Evolutionary conservation across 2,329 filamentous ascomycete species (phyloP).

Genomic region (Cladosporium sp.): DNA sequence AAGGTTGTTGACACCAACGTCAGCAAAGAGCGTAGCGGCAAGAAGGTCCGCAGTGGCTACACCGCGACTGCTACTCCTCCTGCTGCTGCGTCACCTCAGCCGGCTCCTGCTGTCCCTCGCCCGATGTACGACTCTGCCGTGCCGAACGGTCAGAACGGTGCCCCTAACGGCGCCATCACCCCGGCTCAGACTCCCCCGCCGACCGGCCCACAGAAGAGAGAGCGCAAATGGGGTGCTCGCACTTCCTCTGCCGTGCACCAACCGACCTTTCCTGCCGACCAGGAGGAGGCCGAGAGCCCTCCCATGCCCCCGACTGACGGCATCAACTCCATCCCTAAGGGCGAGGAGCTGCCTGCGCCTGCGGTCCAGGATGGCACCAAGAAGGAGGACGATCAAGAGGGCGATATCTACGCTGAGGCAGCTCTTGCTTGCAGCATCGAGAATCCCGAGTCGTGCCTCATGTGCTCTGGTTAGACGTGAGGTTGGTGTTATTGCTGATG

Average conservation of each 20-base stretch:
- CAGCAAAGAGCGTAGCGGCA: constrained; percentile 58
- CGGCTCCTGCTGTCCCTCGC: constrained; percentile 56
- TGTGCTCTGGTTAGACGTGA: constrained; percentile 80
- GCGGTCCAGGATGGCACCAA: constrained; percentile 55
- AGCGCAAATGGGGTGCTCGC: constrained; percentile 32
- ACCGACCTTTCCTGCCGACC: constrained; percentile 73
- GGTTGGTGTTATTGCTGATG: neutral
- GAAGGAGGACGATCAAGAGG: constrained; percentile 76
- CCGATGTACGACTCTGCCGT: constrained; percentile 65
- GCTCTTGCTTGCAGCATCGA: constrained; percentile 95
- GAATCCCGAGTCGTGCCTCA: constrained; percentile 89
- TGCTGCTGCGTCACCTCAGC: constrained; percentile 39
- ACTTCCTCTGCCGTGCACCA: constrained; percentile 55
- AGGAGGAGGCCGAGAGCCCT: constrained; percentile 75
- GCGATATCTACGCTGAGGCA: constrained; percentile 93
- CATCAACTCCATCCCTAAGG: constrained; percentile 53
- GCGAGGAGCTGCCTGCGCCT: constrained; percentile 65
- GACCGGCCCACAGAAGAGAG: constrained; percentile 52
- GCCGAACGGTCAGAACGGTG: constrained; percentile 38
- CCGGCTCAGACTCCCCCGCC: constrained; percentile 64
- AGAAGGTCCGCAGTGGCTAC: constrained; percentile 63
- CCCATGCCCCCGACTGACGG: constrained; percentile 76
- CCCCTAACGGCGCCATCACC: constrained; percentile 22
- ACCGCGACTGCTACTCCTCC: constrained; percentile 27
- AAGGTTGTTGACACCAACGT: constrained; percentile 82